A percentile compares a stretch with the other conserved stretches of the same genome.
Evolutionary conservation across 169 alveolate genomes (phyloP).

Genomic region (Toxoplasma gondii): DNA sequence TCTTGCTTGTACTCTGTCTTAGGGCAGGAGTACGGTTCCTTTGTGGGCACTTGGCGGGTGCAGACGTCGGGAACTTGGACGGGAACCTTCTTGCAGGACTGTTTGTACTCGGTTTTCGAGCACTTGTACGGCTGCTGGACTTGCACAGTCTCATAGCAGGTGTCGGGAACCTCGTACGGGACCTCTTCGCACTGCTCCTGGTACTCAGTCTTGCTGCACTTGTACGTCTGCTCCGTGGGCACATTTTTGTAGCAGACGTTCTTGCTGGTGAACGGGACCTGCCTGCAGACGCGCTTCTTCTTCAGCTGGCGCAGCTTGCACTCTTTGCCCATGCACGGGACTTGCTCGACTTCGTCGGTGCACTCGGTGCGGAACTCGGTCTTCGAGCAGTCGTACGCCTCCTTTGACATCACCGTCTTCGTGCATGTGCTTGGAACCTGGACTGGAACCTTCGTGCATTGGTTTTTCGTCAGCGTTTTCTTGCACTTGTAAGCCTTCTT

Average conservation of each 20-base stretch:
- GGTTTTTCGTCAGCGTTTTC: slow-evolving; percentile 49
- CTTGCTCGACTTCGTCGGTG: slow-evolving; percentile 41
- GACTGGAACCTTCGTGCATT: slow-evolving; percentile 53
- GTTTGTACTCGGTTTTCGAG: slow-evolving; percentile 51
- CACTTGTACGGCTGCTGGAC: slow-evolving; percentile 50
- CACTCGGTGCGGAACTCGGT: slow-evolving; percentile 54
- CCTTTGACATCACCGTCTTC: slow-evolving; percentile 51
- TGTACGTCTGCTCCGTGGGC: slow-evolving; percentile 51
- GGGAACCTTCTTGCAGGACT: slow-evolving; percentile 41
- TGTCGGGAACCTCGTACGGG: slow-evolving; percentile 32
- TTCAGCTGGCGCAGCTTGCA: slow-evolving; percentile 57
- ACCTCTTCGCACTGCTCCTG: slow-evolving; percentile 47
- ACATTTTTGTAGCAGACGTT: slow-evolving; percentile 51
- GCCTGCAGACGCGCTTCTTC: slow-evolving; percentile 47
- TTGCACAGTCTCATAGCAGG: slow-evolving; percentile 28
- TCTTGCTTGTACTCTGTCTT: slow-evolving; percentile 54
- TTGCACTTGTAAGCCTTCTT: slow-evolving; percentile 59
- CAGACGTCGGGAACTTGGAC: slow-evolving; percentile 55
- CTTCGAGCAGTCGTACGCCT: slow-evolving; percentile 63
- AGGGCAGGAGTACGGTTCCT: slow-evolving; percentile 62
- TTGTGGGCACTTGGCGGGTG: slow-evolving; percentile 44
- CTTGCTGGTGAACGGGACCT: slow-evolving; percentile 40
- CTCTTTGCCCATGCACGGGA: slow-evolving; percentile 62
- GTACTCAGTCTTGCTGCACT: slow-evolving; percentile 43
- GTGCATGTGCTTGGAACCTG: slow-evolving; percentile 46